Evolutionary conservation across 768 basidiomycete genomes (phyloP).

Genomic region (Tremella fuciformis): DNA sequence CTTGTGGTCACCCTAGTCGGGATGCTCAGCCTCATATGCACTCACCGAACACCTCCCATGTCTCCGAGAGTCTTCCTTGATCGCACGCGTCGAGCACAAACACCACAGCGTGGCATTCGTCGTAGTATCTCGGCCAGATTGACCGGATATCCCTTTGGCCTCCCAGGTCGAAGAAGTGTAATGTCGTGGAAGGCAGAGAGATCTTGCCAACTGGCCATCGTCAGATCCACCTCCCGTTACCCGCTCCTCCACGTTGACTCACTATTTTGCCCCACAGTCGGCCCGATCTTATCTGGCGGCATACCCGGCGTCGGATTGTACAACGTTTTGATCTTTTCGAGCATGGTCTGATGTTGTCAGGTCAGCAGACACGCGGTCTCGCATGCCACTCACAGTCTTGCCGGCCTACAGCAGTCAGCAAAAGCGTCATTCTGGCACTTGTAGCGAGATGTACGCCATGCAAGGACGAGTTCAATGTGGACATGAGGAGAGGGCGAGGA

Average conservation of each 20-base stretch:
- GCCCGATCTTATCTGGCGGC: slow-evolving; percentile 88
- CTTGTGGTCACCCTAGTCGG: background rate
- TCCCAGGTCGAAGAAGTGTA: slow-evolving; percentile 96
- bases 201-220: slow-evolving; percentile 75
- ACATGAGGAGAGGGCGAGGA: slow-evolving; percentile 1
- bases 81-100: slow-evolving; percentile 94
- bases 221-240: background rate
- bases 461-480: background rate
- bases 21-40: no score
- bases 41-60: slow-evolving; percentile 96
- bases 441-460: slow-evolving; percentile 2
- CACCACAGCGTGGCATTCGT: slow-evolving; percentile 93
- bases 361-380: background rate
- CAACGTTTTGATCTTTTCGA: slow-evolving; percentile 90
- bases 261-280: slow-evolving; percentile 98
- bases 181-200: slow-evolving; percentile 82
- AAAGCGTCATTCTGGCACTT: background rate
- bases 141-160: slow-evolving; percentile 89
- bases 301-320: slow-evolving; percentile 84
- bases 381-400: slow-evolving; percentile 36
- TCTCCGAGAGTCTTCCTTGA: slow-evolving; percentile 77
- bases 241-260: slow-evolving; percentile 43
- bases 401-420: slow-evolving; percentile 32
- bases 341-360: slow-evolving; percentile 61
- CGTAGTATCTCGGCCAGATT: slow-evolving; percentile 91